Evolutionary conservation across 495 filamentous ascomycete genomes (phyloP), one percentile per base, ranked within the genome.

Genomic region (Penicillium parvum): DNA sequence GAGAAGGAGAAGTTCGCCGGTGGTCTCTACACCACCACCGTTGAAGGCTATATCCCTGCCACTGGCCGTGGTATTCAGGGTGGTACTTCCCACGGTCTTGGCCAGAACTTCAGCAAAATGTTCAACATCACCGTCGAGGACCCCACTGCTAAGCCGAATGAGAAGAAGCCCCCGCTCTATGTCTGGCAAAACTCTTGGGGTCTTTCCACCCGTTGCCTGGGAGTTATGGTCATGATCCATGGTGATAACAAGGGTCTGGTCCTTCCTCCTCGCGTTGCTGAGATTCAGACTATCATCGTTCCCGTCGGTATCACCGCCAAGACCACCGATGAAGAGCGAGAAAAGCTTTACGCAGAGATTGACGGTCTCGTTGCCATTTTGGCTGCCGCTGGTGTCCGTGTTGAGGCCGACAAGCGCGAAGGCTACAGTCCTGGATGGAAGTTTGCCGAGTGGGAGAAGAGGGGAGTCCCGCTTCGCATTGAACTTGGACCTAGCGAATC

Each of bases 131-230:
- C 84, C 0, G 90, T 98, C 12, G 91, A 98, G 65, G 89, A 96
- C 57, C 94, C 94, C 9, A 73, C 79, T 37, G 67, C 74, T 36
- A 88, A 88, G 64, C 77, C 81, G 25, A 88, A 82, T 29, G 84
- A 91, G 59, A 80, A 74, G 58, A 75, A 77, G 39, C 66, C 74
- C 38, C 78, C 84, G 44, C 64, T 95, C 42, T 61, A 88, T 53
- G 90, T 97, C 18, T 97, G 90, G 88, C 92, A 98, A 62, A 98
- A 98, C 72, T 95, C 88, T 4, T 98, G 92, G 92, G 92, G 92
- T 68, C 79, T 97, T 27, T 95, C 89, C 4, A 98, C 91, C 34
- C 85, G 92, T 60, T 82, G 88, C 19, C 90, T 98, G 53, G 91
- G 91, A 66, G 88, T 97, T 58, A 96, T 96, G 90, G 85, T 95